These are phyloP conservation scores for Mitragyna speciosa DNA, from an alignment of 257 asterid species.

Conservation along the genomic window DNA sequence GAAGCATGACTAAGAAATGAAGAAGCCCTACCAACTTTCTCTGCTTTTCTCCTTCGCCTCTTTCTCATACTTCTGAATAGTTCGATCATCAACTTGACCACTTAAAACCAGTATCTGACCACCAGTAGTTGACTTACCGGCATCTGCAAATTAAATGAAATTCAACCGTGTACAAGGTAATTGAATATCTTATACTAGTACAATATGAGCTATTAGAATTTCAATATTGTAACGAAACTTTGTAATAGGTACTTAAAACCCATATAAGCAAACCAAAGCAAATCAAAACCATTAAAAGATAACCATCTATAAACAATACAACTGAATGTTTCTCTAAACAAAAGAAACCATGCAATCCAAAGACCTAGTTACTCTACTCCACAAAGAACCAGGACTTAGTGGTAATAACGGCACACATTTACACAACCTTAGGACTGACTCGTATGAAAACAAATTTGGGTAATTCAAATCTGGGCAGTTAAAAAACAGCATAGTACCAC, in stretches of 20 bases:
- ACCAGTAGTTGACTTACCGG: slow-evolving; percentile 96
- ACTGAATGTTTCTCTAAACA: neutral
- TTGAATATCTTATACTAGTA: too few relatives aligned
- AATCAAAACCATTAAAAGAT: neutral
- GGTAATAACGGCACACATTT: neutral
- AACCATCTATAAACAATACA: neutral
- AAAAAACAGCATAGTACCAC: neutral
- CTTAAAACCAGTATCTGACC: slow-evolving; percentile 89
- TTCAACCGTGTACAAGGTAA: neutral
- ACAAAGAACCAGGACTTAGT: neutral
- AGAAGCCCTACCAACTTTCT: slow-evolving; percentile 85
- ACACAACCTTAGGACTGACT: neutral
- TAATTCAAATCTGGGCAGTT: too few relatives aligned
- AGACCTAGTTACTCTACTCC: neutral
- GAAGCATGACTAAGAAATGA: slow-evolving; percentile 6
- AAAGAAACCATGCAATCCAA: neutral
- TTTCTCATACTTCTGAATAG: slow-evolving; percentile 95
- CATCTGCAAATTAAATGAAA: slow-evolving; percentile 56
- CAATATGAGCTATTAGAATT: neutral
- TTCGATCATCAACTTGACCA: slow-evolving; percentile 97
- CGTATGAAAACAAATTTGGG: too few relatives aligned
- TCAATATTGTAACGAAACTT: neutral
- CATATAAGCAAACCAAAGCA: neutral
- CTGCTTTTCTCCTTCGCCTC: slow-evolving; percentile 96
- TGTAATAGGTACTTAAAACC: neutral